These are phyloP conservation scores for Fusarium sp. DNA, from an alignment of 2,329 filamentous ascomycete genomes.

Conservation along the genomic window DNA sequence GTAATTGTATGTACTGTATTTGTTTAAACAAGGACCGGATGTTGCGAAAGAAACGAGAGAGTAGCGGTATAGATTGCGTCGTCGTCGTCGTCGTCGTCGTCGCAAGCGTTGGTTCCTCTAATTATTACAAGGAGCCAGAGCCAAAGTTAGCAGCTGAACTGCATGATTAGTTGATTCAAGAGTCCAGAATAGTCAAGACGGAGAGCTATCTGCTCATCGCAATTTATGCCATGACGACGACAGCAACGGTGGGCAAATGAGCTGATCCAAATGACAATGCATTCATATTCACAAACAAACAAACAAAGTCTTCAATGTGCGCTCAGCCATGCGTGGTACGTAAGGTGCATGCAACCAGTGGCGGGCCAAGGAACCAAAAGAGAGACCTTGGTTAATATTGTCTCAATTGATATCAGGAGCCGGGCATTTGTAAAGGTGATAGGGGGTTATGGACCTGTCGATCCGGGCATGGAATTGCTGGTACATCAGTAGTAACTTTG, in stretches of 20 bases:
- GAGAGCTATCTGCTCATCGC: conserved; percentile 31
- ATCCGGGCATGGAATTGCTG: conserved; percentile 31
- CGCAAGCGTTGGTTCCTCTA: conserved; percentile 5
- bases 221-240: conserved; percentile 41
- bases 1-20: neutral
- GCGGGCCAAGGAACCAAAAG: conserved; percentile 28
- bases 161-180: conserved; percentile 10
- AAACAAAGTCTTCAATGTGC: neutral
- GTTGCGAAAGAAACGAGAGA: conserved; percentile 6
- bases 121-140: neutral
- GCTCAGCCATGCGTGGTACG: conserved; percentile 16
- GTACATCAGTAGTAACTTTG: neutral
- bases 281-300: neutral
- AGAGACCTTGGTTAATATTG: neutral
- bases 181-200: conserved; percentile 10
- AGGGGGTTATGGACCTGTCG: conserved; percentile 12
- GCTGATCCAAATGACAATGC: conserved; percentile 22
- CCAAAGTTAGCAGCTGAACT: neutral
- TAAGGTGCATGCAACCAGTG: conserved; percentile 24
- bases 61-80: conserved; percentile 19
- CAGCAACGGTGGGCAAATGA: conserved; percentile 13
- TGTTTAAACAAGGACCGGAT: conserved; percentile 1
- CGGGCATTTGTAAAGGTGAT: neutral
- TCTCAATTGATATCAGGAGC: neutral
- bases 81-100: neutral